Base-by-base conservation (phyloP, 352 stramenopile species). In the Globisporangium orthogonon region DNA sequence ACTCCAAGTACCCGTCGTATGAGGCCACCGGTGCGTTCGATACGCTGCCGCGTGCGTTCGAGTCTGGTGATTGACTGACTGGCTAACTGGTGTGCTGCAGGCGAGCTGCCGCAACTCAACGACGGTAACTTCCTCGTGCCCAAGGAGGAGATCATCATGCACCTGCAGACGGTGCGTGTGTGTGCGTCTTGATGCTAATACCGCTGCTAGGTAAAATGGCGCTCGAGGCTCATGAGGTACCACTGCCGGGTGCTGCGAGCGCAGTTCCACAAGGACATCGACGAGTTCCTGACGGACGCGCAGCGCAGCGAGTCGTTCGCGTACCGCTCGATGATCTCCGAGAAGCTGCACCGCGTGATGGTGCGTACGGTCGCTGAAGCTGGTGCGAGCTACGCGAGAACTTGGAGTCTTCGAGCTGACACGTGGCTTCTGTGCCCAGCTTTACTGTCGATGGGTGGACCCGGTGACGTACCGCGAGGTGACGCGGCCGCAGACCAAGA, bases 101-200 rank as follows among this genome's bases (percentile, higher is more conserved):
- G 78, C 51, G 81, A 89, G 63, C 62, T 95, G 50, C 85, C 85
- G 37, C 85, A 95, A 65, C 71, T 95, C 28, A 90, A 75, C 52
- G 85, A 95, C 58, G 85, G 85, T 56, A 91, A 95, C 65, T 95
- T 91, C 54, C 70, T 95, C 41, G 66, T 95, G 58, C 79, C 81
- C 7, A 90, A 87, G 56, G 76, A 89, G 30, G 72, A 91, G 58
- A 93, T 95, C 50, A 81, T 93, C 54, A 81, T 91, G 76, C 85
- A 95, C 58, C 46, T 95, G 53, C 85, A 95, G 63, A 93, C 85
- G 52, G 79, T 88, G 64, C 46, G 60, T 62, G 13, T 6, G 29
- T 15, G 35, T 5, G 39, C 15, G 9, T 2, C 39, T 7, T 10
- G 9, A 33, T 37, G 28, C n/a, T 39, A 7, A 35, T 11, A 11